Base-by-base conservation (phyloP, 768 basidiomycete genomes). In the Chlorophyllum brunneum region DNA sequence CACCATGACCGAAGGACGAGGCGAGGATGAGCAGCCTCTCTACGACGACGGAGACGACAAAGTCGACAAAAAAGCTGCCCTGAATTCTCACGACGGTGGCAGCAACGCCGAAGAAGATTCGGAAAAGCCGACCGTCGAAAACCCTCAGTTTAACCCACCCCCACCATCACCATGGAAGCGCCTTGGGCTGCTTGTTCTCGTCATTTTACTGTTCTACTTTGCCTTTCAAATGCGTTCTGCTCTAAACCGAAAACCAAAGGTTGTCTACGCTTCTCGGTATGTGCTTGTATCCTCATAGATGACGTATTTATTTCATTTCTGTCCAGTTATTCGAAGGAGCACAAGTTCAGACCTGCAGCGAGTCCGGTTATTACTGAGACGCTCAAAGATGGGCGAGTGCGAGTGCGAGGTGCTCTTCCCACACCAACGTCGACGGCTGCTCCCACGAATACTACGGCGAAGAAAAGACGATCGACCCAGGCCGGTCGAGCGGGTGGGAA, bases 331-430 rank as follows among this genome's bases (percentile, higher is more conserved):
- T 61, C 59, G n/a, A 61, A 61, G 26, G 59, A 61, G 36, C 44
- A 54, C 52, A 58, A 58, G 34, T 61, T 51, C 48, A 48, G 59
- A 24, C 59, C 59, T 16, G 59, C 59, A 10, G 59, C 59, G 2
- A 58, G 57, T 22, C 59, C 59, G n/a, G 47, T 61, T 29, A 61
- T 61, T 36, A 61, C 59, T 3, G 59, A 61, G 39, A 56, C 55
- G 1, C 37, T 61, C 16, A 58, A 58, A 34, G 57, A 61, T 36
- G 59, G 59, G 11, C 43, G 57, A 7, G 47, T 47, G 37, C 55
- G 55, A 27, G 9, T 61, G 11, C 51, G 59, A 20, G 59, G 59
- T 13, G 57, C 51, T n/a, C 36, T 27, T 15, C 34, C 55, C 20
- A 50, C 48, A 13, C 58, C 58, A n/a, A 53, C 59, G 2, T 38